Evolutionary conservation across 441 rosid species (phyloP), one percentile per base, ranked within the genome.

Genomic region (Melastoma candidum): DNA sequence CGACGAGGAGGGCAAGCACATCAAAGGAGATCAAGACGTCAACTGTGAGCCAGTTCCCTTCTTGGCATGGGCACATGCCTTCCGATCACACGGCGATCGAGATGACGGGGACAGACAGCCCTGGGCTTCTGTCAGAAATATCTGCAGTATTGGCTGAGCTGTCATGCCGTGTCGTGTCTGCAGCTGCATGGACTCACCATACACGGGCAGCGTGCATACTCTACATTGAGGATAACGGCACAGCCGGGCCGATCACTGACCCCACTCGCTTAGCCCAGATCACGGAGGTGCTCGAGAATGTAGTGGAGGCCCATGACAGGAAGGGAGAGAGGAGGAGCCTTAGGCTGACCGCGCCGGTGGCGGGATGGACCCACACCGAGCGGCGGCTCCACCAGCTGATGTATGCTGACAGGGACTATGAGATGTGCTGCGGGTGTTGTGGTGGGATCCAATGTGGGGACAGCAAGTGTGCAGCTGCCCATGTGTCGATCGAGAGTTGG

Each of bases 101-200:
- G 63, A 64, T 86, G 71, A 74, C 76, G 0, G 95, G 89, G 1
- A 69, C 77, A 0, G 95, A 87, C 47, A 51, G 89, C 11, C 89
- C 92, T 0, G 92, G 92, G 0, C 85, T 87, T 43, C 75, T 87
- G 73, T 84, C 95, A 0, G 95, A 87, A 69, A 81, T 87, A 49
- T 84, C 80, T 0, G 92, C 95, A 0, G 81, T 80, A 11, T 63
- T 87, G 1, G 79, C 79, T 0, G 81, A 84, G 49, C 78, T 87
- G 3, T 75, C 67, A 1, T 87, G 95, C 70, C 80, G 79, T 55
- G 69, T 87, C 1, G 64, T 87, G 0, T 82, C 84, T 63, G 93
- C 87, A 26, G 87, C 84, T 7, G 84, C 87, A 2, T 87, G 95
- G 95, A 87, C 82, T 66, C 93, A 87, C 71, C 84, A 87, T 4